Base-by-base conservation (phyloP, 805 yeast genomes). In the Schwanniomyces pseudopolymorphus region DNA sequence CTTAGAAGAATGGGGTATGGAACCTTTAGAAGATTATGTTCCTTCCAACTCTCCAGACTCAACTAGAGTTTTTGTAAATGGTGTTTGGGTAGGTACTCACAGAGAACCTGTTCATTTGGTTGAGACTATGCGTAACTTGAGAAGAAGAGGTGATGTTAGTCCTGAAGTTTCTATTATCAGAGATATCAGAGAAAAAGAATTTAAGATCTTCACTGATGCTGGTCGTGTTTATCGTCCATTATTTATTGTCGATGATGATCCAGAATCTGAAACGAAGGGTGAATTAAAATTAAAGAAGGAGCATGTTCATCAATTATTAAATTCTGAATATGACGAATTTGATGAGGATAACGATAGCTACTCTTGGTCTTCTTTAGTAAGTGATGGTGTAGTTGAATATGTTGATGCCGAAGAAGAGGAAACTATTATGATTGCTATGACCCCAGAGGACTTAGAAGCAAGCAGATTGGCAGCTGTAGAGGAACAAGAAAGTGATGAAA, bases 41-140 rank as follows among this genome's bases (percentile, higher is more conserved):
- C 98, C 99, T 27, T 89, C 89, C 50, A 89, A 89, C 53, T 84
- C 89, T 45, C 91, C 92, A 38, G 89, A 87, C 63, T 89, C 96
- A 27, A 91, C 97, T 2, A 82, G 96, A 69, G 91, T 94, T 45
- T 94, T 94, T 65, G 95, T 94, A 44, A 94, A 94, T 63, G 99
- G 99, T 79, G 97, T 92, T 45, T 94, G 99, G 99, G 95, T 91
- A 43, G 99, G 99, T 74, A 92, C 95, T 33, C 98, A 92, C 64
- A 83, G 96, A 72, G 96, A 92, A 56, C 97, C 99, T 31, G 87
- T 91, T n/a, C 81, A 83, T 64, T 79, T 94, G 61, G 92, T 89
- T 46, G 91, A 87, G 40, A 91, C 97, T 17, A 86, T 94, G 83
- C 83, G 94, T 63, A 83, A 87, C 46, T 78, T 94, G 64, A 83